Evolutionary conservation across 2,329 filamentous ascomycete genomes (phyloP).

Genomic region (Pyricularia pennisetigena): DNA sequence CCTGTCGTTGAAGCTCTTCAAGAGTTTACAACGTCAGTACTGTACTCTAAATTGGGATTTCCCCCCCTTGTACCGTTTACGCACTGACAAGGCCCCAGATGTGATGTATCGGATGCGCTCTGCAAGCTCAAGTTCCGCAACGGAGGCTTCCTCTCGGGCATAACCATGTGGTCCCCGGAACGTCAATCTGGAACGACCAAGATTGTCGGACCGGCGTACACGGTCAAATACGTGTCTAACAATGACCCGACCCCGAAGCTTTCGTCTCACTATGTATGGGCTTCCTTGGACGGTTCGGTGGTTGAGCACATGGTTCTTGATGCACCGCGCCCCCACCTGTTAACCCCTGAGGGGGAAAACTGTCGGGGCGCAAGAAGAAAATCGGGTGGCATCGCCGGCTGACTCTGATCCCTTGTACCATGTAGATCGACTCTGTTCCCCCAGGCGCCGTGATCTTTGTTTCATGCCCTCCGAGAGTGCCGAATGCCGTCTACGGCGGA

Average conservation of each 20-base stretch:
- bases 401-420: not conserved
- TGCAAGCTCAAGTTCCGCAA: conserved; percentile 35
- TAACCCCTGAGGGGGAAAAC: not conserved
- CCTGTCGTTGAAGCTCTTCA: conserved; percentile 20
- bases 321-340: too few species aligned
- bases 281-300: not conserved
- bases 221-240: conserved; percentile 38
- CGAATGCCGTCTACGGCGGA: conserved; percentile 44
- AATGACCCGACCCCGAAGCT: conserved; percentile 34
- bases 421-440: conserved; percentile 41
- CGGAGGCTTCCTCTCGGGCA: conserved; percentile 42
- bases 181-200: conserved; percentile 39
- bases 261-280: conserved; percentile 32
- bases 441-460: conserved; percentile 37
- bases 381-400: not conserved
- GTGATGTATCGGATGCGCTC: conserved; percentile 41
- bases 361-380: too few species aligned
- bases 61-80: too few species aligned
- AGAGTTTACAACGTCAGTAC: conserved; percentile 21
- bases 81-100: conserved; percentile 18
- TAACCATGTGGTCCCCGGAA: conserved; percentile 44
- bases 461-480: conserved; percentile 30
- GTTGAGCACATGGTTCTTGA: not conserved
- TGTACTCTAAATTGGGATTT: not conserved
- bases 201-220: conserved; percentile 44